These are phyloP conservation scores for Cardamine resedifolia DNA, from an alignment of 345 rosid species.

Conservation along the genomic window DNA sequence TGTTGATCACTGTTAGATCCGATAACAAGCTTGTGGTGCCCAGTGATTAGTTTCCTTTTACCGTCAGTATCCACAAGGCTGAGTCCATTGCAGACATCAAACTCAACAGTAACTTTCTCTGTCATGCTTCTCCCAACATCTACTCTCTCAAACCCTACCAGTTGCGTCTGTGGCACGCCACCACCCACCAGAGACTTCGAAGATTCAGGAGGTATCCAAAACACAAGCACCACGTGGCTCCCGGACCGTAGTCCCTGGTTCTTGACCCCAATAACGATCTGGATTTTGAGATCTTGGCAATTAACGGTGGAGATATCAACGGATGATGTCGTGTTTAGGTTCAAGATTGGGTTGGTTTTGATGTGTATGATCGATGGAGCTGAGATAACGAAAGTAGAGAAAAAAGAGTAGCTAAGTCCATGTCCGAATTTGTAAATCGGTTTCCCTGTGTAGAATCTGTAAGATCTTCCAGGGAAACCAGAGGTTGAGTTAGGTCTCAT, in stretches of 20 bases:
- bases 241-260: slow-evolving; percentile 51
- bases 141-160: slow-evolving; percentile 57
- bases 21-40: slow-evolving; percentile 44
- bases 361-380: slow-evolving; percentile 35
- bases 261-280: slow-evolving; percentile 43
- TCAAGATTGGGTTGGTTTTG: slow-evolving; percentile 30
- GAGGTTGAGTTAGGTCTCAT: slow-evolving; percentile 44
- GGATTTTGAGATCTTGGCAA: slow-evolving; percentile 38
- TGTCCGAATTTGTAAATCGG: slow-evolving; percentile 54
- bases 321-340: slow-evolving; percentile 24
- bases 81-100: slow-evolving; percentile 53
- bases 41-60: slow-evolving; percentile 44
- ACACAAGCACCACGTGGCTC: slow-evolving; percentile 55
- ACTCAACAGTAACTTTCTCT: slow-evolving; percentile 36
- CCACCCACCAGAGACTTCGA: slow-evolving; percentile 26
- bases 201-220: slow-evolving; percentile 49
- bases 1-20: slow-evolving; percentile 48
- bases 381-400: slow-evolving; percentile 32
- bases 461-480: slow-evolving; percentile 59
- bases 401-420: slow-evolving; percentile 55
- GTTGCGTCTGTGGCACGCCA: slow-evolving; percentile 46
- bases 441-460: slow-evolving; percentile 57
- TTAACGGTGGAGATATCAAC: slow-evolving; percentile 41
- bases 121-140: slow-evolving; percentile 47
- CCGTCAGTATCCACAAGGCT: slow-evolving; percentile 53